Base-by-base conservation (phyloP, 768 basidiomycete species). In the Leccinum rimulosum region DNA sequence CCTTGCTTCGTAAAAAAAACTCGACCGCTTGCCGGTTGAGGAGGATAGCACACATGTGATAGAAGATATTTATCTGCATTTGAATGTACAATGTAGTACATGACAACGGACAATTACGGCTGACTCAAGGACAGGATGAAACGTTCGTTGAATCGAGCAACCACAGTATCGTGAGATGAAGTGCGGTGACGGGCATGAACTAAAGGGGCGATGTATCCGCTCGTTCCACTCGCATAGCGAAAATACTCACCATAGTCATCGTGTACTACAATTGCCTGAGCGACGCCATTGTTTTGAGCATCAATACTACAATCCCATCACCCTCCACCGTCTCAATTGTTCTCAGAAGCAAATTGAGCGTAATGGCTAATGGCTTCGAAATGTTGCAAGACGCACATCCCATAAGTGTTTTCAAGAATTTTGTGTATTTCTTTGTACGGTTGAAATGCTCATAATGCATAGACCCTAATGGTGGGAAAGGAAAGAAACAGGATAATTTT, bases 311-410 rank as follows among this genome's bases (percentile, higher is more conserved):
- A 30, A 93, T 69, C 0, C 92, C 92, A 27, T 96, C 97, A 14
- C 97, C 97, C 70, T 98, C 94, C 2, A 99, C 96, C 0, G 97
- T 99, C 77, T 99, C 97, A 53, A 98, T 93, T 12, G 97, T 98
- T 60, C 96, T 81, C 4, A 97, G 97, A 47, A 98, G 87, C 52
- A 98, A 76, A 76, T 99, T 99, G 17, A 96, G 97, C 2, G 97
- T 99, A 61, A 99, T 85, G 5, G 97, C 96, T 71, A n/a, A n/a
- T n/a, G n/a, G n/a, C n/a, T n/a, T 99, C 97, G 64, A 98, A 99
- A 68, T 98, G 97, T 75, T 98, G 97, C 52, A 99, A 77, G 1
- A 98, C 84, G 60, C 92, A 87, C 94, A 98, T 98, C 47, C 96
- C 96, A 73, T 90, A 98, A 0, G 97, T 99, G 70, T 98, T 91